Conservation (phyloP, 345 rosid species). For the Populus alba region DNA sequence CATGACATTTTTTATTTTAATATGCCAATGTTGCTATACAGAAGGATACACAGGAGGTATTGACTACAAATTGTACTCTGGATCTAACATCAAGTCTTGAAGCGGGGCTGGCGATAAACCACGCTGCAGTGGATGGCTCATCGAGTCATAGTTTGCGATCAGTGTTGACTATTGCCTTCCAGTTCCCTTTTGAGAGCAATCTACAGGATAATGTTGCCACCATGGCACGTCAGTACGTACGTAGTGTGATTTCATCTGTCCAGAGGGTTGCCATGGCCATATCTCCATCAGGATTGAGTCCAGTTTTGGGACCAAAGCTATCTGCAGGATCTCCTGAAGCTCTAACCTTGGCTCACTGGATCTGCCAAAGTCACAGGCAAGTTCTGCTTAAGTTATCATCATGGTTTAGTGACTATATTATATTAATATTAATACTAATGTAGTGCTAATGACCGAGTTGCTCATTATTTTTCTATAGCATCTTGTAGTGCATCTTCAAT, state of each 20-base stretch:
- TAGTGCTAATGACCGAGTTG: neutral
- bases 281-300: slow-evolving; percentile 77
- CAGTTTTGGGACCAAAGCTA: slow-evolving; percentile 61
- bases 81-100: slow-evolving; percentile 95
- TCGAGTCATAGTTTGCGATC: slow-evolving; percentile 56
- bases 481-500: neutral
- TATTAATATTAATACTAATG: neutral
- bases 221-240: slow-evolving; percentile 92
- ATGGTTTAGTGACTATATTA: neutral
- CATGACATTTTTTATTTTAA: neutral
- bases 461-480: neutral
- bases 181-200: slow-evolving; percentile 85
- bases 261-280: slow-evolving; percentile 97
- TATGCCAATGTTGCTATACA: slow-evolving; percentile 27
- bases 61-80: slow-evolving; percentile 61
- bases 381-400: slow-evolving; percentile 7
- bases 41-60: slow-evolving; percentile 60
- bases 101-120: slow-evolving; percentile 63
- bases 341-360: slow-evolving; percentile 84
- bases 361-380: slow-evolving; percentile 77
- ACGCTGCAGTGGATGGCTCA: slow-evolving; percentile 49
- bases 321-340: slow-evolving; percentile 95
- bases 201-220: slow-evolving; percentile 88
- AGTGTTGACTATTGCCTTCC: slow-evolving; percentile 94
- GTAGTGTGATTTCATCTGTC: slow-evolving; percentile 87